Evolutionary conservation across 179 eudicot species (phyloP), one percentile per base, ranked within the genome.

Genomic region (Beta lomatogona): DNA sequence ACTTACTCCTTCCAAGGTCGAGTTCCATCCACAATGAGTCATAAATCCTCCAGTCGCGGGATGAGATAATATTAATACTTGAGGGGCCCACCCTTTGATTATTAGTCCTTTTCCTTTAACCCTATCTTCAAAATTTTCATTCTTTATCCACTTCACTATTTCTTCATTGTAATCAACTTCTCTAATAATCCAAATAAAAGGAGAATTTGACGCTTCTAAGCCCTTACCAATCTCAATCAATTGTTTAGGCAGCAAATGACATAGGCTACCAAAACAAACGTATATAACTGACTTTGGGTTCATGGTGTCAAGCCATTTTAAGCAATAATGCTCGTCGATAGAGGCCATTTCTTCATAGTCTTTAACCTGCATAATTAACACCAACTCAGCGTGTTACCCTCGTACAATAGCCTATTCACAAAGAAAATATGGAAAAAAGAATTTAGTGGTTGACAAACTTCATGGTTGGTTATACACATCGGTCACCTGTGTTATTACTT

Each of bases 261-360:
- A 54, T 75, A 89, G 53, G 77, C 92, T 89, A 45, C 94, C 94
- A 25, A 89, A 91, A 80, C 90, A 88, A 55, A 84, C 78, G 60
- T 88, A 90, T 21, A 90, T 18, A 11, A 90, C 90, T 2, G 88
- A 82, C 1, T 46, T 45, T 1, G 88, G 59, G 63, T 87, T 71
- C 77, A 86, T 88, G 0, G 63, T 79, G 19, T 89, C 87, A 9
- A 90, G 89, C 92, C 92, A 90, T 50, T 57, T 82, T 75, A 89
- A 72, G 66, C 84, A 85, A 82, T 53, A 73, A 48, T 79, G 75
- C 28, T 69, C 77, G 12, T 85, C 81, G 0, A 86, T 46, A 0
- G 83, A 63, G 28, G 82, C 81, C 46, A 67, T 64, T 64, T 76
- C 75, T 9, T 9, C 25, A 45, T 19, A 1, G 15, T n/a, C 9